Evolutionary conservation across 495 filamentous ascomycete species (phyloP).

Genomic region (Aspergillus biplanus): DNA sequence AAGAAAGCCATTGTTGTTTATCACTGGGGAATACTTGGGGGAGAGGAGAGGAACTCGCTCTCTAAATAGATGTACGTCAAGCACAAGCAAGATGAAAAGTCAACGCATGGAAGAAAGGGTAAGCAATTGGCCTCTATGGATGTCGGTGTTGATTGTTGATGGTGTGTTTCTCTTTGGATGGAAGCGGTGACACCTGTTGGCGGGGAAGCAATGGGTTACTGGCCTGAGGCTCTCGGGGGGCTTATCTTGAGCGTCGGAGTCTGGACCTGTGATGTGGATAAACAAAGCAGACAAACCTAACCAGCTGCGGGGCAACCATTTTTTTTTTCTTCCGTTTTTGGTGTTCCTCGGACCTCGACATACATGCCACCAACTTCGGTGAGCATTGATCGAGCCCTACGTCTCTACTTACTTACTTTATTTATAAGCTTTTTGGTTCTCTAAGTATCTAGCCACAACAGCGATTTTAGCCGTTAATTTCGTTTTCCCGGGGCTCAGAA

Average conservation of each 20-base stretch:
- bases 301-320: slow-evolving; percentile 41
- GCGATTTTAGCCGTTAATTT: too few species aligned
- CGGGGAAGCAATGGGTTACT: slow-evolving; percentile 24
- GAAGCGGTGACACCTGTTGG: slow-evolving; percentile 32
- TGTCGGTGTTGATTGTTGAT: slow-evolving; percentile 3
- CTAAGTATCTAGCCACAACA: too few species aligned
- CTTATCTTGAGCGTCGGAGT: slow-evolving; percentile 20
- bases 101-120: neutral
- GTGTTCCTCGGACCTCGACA: too few species aligned
- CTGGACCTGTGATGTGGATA: slow-evolving; percentile 32
- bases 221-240: slow-evolving; percentile 19
- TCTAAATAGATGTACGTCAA: neutral
- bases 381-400: too few species aligned
- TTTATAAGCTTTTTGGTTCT: too few species aligned
- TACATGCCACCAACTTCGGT: too few species aligned
- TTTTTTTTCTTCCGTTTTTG: slow-evolving; percentile 18
- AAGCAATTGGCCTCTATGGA: slow-evolving; percentile 1
- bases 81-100: neutral
- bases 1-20: slow-evolving; percentile 79
- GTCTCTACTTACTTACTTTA: too few species aligned
- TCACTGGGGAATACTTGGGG: slow-evolving; percentile 18
- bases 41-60: slow-evolving; percentile 8
- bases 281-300: slow-evolving; percentile 35
- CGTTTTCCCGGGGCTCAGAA: too few species aligned
- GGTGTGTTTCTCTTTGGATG: slow-evolving; percentile 12